These are phyloP conservation scores for Lecanoromycetidae sp. DNA, from an alignment of 2,329 filamentous ascomycete species.

Conservation along the genomic window DNA sequence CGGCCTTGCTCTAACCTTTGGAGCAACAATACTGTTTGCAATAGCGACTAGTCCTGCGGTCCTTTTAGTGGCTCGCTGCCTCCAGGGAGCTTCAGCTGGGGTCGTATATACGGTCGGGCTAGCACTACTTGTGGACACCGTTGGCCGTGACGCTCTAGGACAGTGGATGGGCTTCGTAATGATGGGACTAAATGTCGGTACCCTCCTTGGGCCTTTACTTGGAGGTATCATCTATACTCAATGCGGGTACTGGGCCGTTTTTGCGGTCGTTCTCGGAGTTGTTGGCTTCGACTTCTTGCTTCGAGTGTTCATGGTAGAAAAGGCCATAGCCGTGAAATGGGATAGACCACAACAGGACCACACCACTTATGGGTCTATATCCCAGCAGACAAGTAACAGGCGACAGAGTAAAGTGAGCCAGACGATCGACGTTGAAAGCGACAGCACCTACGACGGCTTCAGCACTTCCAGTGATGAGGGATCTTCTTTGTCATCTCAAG, in stretches of 20 bases:
- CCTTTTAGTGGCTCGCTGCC: constrained; percentile 8
- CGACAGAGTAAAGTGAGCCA: too few species aligned
- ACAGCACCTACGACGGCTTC: too few species aligned
- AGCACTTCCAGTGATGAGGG: neutral
- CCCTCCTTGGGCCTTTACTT: constrained; percentile 54
- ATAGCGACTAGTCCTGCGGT: constrained; percentile 1
- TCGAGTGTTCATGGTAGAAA: constrained; percentile 30
- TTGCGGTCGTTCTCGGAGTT: constrained; percentile 45
- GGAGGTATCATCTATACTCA: constrained; percentile 56
- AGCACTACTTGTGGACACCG: constrained; percentile 59
- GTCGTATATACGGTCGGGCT: constrained; percentile 65
- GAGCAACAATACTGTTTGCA: constrained; percentile 7
- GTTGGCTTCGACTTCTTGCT: constrained; percentile 31
- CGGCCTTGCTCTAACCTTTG: constrained; percentile 6
- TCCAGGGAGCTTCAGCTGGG: constrained; percentile 55
- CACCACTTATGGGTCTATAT: neutral
- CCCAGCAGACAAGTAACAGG: too few species aligned
- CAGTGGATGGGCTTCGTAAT: constrained; percentile 56
- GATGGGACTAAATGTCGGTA: constrained; percentile 50
- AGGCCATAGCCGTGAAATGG: constrained; percentile 24
- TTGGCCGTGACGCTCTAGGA: constrained; percentile 50
- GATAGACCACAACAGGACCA: neutral
- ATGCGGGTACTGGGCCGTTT: constrained; percentile 50
- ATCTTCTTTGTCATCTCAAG: neutral
- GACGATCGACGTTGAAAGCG: too few species aligned